phyloP scores from a whole-genome alignment of 129 eudicot species.

The Pulicaria dysenterica region DNA sequence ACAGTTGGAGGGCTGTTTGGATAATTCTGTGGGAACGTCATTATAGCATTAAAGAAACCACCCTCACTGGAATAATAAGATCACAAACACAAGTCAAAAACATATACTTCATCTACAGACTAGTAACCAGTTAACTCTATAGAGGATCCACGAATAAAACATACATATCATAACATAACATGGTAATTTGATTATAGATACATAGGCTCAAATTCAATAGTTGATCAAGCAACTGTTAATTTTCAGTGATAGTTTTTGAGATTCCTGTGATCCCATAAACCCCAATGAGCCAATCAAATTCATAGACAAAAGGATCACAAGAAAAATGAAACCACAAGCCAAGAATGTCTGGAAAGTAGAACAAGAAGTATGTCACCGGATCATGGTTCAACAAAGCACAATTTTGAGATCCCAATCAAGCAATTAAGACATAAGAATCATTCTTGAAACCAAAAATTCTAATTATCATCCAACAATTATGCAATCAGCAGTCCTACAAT shows the following conservation, averaged over 20 bases:
- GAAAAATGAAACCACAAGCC: neutral
- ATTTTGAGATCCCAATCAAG: neutral
- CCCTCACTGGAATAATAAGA: slow-evolving; percentile 51
- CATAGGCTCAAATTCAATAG: neutral
- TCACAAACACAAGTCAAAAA: slow-evolving; percentile 1
- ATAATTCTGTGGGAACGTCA: slow-evolving; percentile 62
- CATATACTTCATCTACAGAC: neutral
- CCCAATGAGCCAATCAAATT: neutral
- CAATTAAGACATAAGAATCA: neutral
- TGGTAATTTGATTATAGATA: neutral
- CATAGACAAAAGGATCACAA: neutral
- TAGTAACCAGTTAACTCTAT: neutral
- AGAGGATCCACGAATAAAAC: neutral
- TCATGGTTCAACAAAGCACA: too few relatives aligned
- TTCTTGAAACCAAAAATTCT: neutral
- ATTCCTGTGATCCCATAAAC: neutral
- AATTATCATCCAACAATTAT: neutral
- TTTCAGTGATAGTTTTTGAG: neutral
- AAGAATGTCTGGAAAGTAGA: too few relatives aligned
- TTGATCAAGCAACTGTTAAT: neutral
- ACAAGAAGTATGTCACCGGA: too few relatives aligned
- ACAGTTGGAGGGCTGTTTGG: slow-evolving; percentile 70
- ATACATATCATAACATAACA: neutral
- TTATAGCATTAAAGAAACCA: slow-evolving; percentile 64
- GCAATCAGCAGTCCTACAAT: neutral